These are phyloP conservation scores for Rutstroemia sp. DNA, from an alignment of 2,329 filamentous ascomycete genomes.

Conservation along the genomic window DNA sequence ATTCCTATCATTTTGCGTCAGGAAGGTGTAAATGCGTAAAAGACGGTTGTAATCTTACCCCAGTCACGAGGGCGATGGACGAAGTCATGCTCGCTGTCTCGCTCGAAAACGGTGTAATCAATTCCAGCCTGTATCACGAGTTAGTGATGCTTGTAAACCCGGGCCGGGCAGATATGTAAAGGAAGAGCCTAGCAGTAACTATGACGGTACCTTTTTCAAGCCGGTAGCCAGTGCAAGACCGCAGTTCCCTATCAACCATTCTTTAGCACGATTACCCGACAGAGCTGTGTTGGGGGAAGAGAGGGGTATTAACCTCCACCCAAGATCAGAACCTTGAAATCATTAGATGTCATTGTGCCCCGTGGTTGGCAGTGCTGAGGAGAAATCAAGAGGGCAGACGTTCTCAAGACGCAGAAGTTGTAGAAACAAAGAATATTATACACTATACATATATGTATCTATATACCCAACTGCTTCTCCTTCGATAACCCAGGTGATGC, in stretches of 20 bases:
- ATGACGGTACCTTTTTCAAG: background rate
- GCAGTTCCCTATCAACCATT: background rate
- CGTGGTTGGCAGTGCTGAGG: background rate
- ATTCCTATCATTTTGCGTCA: background rate
- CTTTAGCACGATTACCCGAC: background rate
- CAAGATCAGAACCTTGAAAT: background rate
- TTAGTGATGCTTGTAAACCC: background rate
- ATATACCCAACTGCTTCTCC: too few species aligned
- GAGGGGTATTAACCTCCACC: background rate
- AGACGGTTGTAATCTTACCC: background rate
- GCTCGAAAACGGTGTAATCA: background rate
- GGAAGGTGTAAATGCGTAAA: background rate
- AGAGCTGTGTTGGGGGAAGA: background rate
- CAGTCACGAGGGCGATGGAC: background rate
- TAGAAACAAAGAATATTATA: too few species aligned
- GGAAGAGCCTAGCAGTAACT: background rate
- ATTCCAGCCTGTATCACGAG: background rate
- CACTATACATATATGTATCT: too few species aligned
- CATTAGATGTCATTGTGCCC: background rate
- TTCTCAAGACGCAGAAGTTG: too few species aligned
- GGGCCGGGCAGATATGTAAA: too few species aligned
- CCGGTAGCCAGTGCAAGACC: background rate
- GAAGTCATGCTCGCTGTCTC: background rate
- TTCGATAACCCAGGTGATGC: too few species aligned
- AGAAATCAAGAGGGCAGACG: too few species aligned